phyloP scores from a whole-genome alignment of 2,329 filamentous ascomycete genomes.

The Fusarium nurragi region DNA sequence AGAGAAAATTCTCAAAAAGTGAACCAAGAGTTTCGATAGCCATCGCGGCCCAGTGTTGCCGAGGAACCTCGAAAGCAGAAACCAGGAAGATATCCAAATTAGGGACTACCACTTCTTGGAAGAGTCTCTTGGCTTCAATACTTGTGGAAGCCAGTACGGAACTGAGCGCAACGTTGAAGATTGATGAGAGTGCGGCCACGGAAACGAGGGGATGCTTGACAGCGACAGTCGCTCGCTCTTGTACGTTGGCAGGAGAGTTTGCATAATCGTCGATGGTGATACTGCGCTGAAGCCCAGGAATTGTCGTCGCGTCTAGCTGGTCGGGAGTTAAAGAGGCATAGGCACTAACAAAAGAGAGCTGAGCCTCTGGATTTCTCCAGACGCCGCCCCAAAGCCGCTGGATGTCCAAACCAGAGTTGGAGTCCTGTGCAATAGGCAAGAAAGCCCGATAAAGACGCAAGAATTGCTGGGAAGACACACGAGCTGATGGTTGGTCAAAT shows the following conservation, averaged over 20 bases:
- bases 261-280: slow-evolving; percentile 72
- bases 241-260: slow-evolving; percentile 59
- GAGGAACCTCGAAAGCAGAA: slow-evolving; percentile 78
- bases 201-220: slow-evolving; percentile 90
- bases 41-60: slow-evolving; percentile 75
- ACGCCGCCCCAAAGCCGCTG: slow-evolving; percentile 89
- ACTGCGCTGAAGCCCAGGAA: slow-evolving; percentile 81
- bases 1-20: slow-evolving; percentile 83
- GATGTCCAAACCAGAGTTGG: slow-evolving; percentile 72
- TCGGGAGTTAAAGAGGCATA: slow-evolving; percentile 80
- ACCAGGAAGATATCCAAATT: slow-evolving; percentile 83
- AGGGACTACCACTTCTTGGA: slow-evolving; percentile 73
- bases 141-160: slow-evolving; percentile 69
- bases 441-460: slow-evolving; percentile 82
- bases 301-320: slow-evolving; percentile 83
- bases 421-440: slow-evolving; percentile 72
- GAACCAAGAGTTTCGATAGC: slow-evolving; percentile 80
- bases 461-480: slow-evolving; percentile 83
- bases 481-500: slow-evolving; percentile 82
- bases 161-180: slow-evolving; percentile 72
- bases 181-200: slow-evolving; percentile 78
- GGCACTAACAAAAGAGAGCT: slow-evolving; percentile 91
- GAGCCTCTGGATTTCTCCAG: slow-evolving; percentile 87
- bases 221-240: slow-evolving; percentile 66
- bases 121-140: slow-evolving; percentile 70